Evolutionary conservation across 495 filamentous ascomycete species (phyloP), one percentile per base, ranked within the genome.

Genomic region (Penicillium desertorum): DNA sequence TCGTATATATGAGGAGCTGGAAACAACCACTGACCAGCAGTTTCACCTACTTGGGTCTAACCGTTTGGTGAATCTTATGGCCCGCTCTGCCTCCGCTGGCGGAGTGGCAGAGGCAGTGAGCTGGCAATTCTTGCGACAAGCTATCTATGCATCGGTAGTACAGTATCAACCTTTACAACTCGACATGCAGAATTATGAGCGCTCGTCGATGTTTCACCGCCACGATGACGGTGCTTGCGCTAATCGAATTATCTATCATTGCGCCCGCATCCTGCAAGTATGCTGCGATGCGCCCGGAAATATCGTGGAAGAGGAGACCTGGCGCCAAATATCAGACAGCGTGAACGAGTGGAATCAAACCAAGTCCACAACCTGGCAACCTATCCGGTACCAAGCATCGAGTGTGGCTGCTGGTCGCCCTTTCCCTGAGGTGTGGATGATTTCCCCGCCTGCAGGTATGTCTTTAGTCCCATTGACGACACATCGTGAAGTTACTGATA

Each of bases 61-160:
- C 36, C 67, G 69, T 4, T 61, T 76, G 0, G 62, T 76, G 23
- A 76, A 76, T 20, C 61, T 67, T 4, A 69, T 73, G 65, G 66
- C 71, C 10, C 63, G 61, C 25, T 72, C 70, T 6, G 73, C 71
- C 6, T 72, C 67, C 0, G 75, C 72, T 9, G 69, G 72, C 0
- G 73, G 73, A 3, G 50, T 76, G 2, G 71, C 67, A n/a, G 73
- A 76, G 52, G 73, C 73, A n/a, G 64, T 69, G 11, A 74, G 70
- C 45, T 76, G 73, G 73, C 71, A 73, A 27, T 75, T 72, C 19
- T 57, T 76, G 42, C 67, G 73, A 19, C 73, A 76, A 57, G 73
- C 71, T 10, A 73, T 76, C n/a, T 76, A 74, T 20, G 64, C 73
- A 7, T 76, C 69, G 1, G 51, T 74, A 2, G 73, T 76, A 6